Conservation (phyloP, 345 rosid genomes). For the Lepidium didymum region DNA sequence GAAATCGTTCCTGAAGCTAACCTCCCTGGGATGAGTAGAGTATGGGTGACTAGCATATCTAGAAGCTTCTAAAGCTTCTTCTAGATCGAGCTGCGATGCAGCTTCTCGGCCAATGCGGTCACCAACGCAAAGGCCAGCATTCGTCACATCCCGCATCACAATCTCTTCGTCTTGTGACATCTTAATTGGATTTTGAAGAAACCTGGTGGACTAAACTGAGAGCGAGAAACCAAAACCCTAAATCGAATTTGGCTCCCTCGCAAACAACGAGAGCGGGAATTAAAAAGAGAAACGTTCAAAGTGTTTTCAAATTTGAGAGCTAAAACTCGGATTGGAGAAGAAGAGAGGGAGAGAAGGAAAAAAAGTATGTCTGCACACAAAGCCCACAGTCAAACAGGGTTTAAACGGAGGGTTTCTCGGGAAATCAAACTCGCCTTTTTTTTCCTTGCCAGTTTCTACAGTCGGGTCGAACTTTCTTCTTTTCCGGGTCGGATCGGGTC, state of each 20-base stretch:
- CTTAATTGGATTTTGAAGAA: neutral
- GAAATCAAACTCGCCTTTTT: neutral
- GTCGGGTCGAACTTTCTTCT: neutral
- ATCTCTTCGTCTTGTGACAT: slow-evolving; percentile 85
- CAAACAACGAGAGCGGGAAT: slow-evolving; percentile 17
- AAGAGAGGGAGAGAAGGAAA: neutral
- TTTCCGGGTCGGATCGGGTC: slow-evolving; percentile 6
- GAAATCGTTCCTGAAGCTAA: slow-evolving; percentile 15
- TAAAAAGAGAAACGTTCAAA: slow-evolving; percentile 6
- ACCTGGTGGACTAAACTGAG: neutral
- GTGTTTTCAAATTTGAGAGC: neutral
- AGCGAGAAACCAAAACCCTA: slow-evolving; percentile 28
- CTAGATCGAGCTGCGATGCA: slow-evolving; percentile 72
- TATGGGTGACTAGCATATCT: slow-evolving; percentile 93
- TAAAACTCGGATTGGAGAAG: slow-evolving; percentile 9
- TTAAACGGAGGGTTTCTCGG: slow-evolving; percentile 20
- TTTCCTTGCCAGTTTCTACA: neutral
- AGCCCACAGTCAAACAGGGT: slow-evolving; percentile 20
- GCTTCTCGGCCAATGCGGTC: slow-evolving; percentile 86
- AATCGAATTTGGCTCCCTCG: slow-evolving; percentile 22
- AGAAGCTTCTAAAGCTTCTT: slow-evolving; percentile 88
- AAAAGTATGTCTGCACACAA: slow-evolving; percentile 9
- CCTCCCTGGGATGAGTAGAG: slow-evolving; percentile 86
- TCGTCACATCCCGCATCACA: slow-evolving; percentile 73
- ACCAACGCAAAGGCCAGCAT: slow-evolving; percentile 64